phyloP scores from a whole-genome alignment of 2,329 filamentous ascomycete species.

The Fusarium sp. region DNA sequence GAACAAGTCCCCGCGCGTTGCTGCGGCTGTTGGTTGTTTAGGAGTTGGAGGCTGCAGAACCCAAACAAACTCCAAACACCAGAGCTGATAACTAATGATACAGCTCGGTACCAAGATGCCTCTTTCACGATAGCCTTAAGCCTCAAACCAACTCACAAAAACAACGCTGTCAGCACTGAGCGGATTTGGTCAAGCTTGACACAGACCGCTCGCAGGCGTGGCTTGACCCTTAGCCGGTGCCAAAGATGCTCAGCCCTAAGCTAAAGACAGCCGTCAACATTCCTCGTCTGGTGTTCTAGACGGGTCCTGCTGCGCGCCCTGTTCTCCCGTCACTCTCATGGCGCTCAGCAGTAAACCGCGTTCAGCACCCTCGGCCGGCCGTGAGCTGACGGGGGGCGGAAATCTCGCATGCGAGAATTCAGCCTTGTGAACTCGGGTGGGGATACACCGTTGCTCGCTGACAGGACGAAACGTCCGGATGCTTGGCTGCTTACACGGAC shows the following conservation, averaged over 20 bases:
- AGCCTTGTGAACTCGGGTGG: slow-evolving; percentile 18
- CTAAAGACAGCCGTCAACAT: slow-evolving; percentile 10
- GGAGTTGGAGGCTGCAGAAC: slow-evolving; percentile 1
- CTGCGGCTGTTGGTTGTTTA: slow-evolving; percentile 21
- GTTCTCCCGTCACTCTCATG: not conserved
- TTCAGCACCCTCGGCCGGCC: slow-evolving; percentile 10
- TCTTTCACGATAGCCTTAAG: not conserved
- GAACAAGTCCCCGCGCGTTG: slow-evolving; percentile 3
- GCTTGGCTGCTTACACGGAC: slow-evolving; percentile 22
- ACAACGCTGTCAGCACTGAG: not conserved
- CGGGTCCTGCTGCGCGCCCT: slow-evolving; percentile 2
- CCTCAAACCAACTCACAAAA: not conserved
- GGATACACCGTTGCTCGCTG: not conserved
- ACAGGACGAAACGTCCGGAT: not conserved
- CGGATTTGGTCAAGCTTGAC: not conserved
- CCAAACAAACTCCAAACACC: not conserved
- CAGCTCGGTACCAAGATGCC: not conserved
- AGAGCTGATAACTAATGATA: not conserved
- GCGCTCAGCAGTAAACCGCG: slow-evolving; percentile 20
- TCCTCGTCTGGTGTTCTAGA: slow-evolving; percentile 20
- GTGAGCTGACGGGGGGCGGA: slow-evolving; percentile 11
- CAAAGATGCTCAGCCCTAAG: slow-evolving; percentile 29
- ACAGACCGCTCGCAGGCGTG: slow-evolving; percentile 5
- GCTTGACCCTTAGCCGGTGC: slow-evolving; percentile 2
- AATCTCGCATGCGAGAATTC: slow-evolving; percentile 17